phyloP scores from a whole-genome alignment of 2,329 filamentous ascomycete species.

The Fusarium scirpi region DNA sequence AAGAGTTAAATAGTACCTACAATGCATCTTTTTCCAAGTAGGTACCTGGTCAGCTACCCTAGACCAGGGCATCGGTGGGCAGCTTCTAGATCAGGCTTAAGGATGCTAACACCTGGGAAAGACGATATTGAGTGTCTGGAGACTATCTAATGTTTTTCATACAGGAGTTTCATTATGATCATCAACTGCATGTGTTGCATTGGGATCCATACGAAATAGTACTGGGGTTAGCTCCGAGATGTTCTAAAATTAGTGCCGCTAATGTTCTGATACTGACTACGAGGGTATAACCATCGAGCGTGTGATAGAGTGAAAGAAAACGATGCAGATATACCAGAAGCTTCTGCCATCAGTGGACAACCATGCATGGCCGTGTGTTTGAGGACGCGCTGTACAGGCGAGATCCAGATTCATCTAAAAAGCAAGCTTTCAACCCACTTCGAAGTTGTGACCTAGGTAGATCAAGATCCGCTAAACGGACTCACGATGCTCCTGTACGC shows the following conservation, averaged over 20 bases:
- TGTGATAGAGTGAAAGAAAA: background rate
- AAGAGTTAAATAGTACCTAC: background rate
- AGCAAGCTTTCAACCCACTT: background rate
- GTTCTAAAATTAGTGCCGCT: too few species aligned
- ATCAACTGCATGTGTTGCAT: background rate
- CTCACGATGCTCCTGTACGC: background rate
- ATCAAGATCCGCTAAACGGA: conserved; percentile 3
- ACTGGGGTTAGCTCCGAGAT: background rate
- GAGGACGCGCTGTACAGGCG: conserved; percentile 8
- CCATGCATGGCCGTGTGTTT: background rate
- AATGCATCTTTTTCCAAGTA: background rate
- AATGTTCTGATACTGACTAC: background rate
- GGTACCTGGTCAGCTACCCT: background rate
- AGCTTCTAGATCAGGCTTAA: background rate
- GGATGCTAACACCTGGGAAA: background rate
- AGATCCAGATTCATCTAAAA: background rate
- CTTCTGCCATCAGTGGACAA: background rate
- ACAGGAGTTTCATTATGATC: background rate
- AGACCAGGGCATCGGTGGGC: background rate
- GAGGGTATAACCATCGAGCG: background rate
- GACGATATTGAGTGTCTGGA: background rate
- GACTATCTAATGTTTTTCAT: background rate
- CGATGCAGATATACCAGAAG: background rate
- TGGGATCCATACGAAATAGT: background rate
- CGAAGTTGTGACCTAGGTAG: background rate